Base-by-base conservation (phyloP, 148 eudicot genomes). In the Chenopodium album region DNA sequence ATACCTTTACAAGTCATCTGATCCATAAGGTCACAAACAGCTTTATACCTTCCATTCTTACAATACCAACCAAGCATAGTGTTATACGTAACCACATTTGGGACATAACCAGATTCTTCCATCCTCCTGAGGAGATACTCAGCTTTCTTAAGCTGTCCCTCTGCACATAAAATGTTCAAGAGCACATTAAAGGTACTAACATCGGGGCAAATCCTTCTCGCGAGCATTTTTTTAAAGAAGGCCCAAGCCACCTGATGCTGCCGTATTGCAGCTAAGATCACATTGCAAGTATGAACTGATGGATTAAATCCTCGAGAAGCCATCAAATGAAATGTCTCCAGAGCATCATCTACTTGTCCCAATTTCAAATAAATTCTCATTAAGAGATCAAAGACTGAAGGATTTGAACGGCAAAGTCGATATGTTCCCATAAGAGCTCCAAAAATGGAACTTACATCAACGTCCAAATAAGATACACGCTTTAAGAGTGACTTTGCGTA, bases 341-440 rank as follows among this genome's bases (percentile, higher is more conserved):
- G 34, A 78, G 97, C 92, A 85, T 84, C 87, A 63, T 87, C 75
- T 77, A 88, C 82, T 71, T 74, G 75, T 31, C 90, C 88, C 31
- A 81, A 76, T 76, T 81, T 84, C 76, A 92, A 76, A 84, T 87
- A 91, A 90, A 85, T 85, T 87, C 94, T 87, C 54, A 93, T 89
- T 44, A 94, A 79, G 48, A 94, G 84, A 85, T 94, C 98, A 73
- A 92, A 94, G 72, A 94, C 94, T 6, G 97, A 84, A 11, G 98
- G 98, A 82, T 90, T 92, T 10, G 98, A 94, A 69, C 87, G 86
- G 81, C 98, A 92, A 81, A 94, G 88, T 71, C 85, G 89, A 84
- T 92, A 94, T 0, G 98, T 94, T 66, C 88, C 87, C 92, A 94
- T 90, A 46, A 94, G 92, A 76, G 87, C 88, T 82, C 72, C 47